Evolutionary conservation across 208 protist genomes (phyloP).

Genomic region (Angomonas ambiguus): DNA sequence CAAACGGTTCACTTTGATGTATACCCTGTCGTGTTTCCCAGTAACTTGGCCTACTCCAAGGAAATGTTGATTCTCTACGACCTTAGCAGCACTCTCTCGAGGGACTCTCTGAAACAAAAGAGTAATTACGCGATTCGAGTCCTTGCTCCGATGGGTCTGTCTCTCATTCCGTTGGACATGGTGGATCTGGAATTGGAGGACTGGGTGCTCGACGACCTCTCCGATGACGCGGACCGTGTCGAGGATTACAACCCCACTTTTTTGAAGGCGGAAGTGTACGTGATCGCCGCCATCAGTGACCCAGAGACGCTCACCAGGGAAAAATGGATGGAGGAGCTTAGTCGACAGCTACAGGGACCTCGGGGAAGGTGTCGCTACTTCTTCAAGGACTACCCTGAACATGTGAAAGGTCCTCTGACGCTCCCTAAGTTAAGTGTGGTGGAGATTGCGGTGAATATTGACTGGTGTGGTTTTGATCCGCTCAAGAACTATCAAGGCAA

Average conservation of each 20-base stretch:
- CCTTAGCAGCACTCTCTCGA: conserved; percentile 16
- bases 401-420: conserved; percentile 14
- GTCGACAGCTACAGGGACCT: conserved; percentile 18
- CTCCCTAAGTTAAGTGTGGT: conserved; percentile 40
- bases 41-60: conserved; percentile 29
- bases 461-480: conserved; percentile 27
- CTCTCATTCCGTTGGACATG: conserved; percentile 42
- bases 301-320: conserved; percentile 18
- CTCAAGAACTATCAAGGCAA: conserved; percentile 46
- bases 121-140: conserved; percentile 53
- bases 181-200: conserved; percentile 18
- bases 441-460: conserved; percentile 55
- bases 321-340: conserved; percentile 32
- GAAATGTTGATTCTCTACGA: conserved; percentile 49
- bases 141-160: conserved; percentile 43
- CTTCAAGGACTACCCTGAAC: conserved; percentile 27
- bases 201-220: conserved; percentile 8
- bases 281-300: conserved; percentile 30
- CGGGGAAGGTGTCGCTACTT: conserved; percentile 37
- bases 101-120: conserved; percentile 55
- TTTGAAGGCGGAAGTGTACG: conserved; percentile 34
- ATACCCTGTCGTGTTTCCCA: conserved; percentile 45
- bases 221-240: background rate
- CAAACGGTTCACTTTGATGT: conserved; percentile 35
- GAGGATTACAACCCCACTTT: background rate